These are phyloP conservation scores for Trichosporon asahii DNA, from an alignment of 1,284 basidiomycete species.

Conservation along the genomic window DNA sequence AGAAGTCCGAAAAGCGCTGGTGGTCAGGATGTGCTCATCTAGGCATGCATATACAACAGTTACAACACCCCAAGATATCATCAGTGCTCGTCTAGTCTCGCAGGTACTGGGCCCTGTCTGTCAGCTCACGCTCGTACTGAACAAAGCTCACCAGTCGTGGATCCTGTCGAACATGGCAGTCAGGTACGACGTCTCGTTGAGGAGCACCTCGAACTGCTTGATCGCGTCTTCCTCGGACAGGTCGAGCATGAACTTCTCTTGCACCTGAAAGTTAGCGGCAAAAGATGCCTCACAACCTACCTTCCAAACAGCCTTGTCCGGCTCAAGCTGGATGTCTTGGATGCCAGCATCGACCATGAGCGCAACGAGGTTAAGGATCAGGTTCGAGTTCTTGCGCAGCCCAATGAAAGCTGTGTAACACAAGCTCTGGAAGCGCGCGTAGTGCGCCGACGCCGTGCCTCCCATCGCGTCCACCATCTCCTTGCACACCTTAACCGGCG, in stretches of 20 bases:
- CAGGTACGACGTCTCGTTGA: constrained; percentile 94
- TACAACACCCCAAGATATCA: not conserved
- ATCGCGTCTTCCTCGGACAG: constrained; percentile 94
- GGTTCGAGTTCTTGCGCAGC: constrained; percentile 93
- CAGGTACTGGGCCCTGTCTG: constrained; percentile 46
- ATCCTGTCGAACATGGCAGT: constrained; percentile 88
- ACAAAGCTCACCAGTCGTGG: constrained; percentile 56
- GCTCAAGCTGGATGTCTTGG: constrained; percentile 84
- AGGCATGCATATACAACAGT: constrained; percentile 2
- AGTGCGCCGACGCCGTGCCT: constrained; percentile 84
- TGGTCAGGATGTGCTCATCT: not conserved
- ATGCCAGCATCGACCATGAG: constrained; percentile 99
- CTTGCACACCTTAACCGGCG: constrained; percentile 96
- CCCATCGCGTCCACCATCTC: constrained; percentile 99
- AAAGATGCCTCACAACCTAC: constrained; percentile 55
- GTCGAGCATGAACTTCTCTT: constrained; percentile 94
- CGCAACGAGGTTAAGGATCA: constrained; percentile 92
- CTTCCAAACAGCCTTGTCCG: constrained; percentile 61
- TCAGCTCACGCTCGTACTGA: not conserved
- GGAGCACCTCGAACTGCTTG: constrained; percentile 86
- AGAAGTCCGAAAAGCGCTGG: not conserved
- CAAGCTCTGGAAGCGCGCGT: constrained; percentile 89
- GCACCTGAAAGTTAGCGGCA: constrained; percentile 59
- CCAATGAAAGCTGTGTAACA: constrained; percentile 96
- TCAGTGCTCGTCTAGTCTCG: constrained; percentile 32